A percentile compares a stretch with the other conserved stretches of the same genome.
phyloP scores from a whole-genome alignment of 495 filamentous ascomycete genomes.

The Astrocystis sublimbata region DNA sequence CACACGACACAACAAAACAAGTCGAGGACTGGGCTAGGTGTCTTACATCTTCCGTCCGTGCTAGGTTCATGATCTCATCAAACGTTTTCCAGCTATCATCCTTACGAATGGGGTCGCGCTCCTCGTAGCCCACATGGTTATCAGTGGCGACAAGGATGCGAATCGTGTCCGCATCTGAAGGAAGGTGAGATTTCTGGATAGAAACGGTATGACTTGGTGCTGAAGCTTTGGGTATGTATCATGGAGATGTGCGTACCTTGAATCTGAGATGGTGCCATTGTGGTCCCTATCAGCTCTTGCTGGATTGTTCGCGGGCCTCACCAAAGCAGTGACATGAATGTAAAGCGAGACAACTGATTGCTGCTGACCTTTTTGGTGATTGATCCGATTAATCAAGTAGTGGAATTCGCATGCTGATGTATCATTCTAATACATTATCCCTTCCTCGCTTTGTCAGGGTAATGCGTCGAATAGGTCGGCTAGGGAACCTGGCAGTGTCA shows the following conservation, averaged over 20 bases:
- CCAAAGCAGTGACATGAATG: background rate
- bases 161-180: slow-evolving; percentile 79
- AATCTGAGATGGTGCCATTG: slow-evolving; percentile 21
- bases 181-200: slow-evolving; percentile 2
- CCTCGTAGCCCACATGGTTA: slow-evolving; percentile 95
- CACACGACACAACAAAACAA: slow-evolving; percentile 2
- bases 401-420: slow-evolving; percentile 4
- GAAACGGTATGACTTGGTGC: background rate
- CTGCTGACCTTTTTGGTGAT: background rate
- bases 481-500: too few relatives aligned
- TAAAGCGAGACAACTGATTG: background rate
- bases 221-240: background rate
- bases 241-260: slow-evolving; percentile 16
- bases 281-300: background rate
- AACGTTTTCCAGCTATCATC: slow-evolving; percentile 98
- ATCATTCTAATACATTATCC: background rate
- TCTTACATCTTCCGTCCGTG: slow-evolving; percentile 74
- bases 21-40: background rate
- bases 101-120: slow-evolving; percentile 87
- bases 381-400: slow-evolving; percentile 1
- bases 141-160: slow-evolving; percentile 92
- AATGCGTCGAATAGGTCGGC: background rate
- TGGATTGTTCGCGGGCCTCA: background rate
- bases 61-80: slow-evolving; percentile 91
- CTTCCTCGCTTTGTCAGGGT: too few relatives aligned